Conservation (phyloP, 2,329 filamentous ascomycete species). For the Pseudogymnoascus sp. region DNA sequence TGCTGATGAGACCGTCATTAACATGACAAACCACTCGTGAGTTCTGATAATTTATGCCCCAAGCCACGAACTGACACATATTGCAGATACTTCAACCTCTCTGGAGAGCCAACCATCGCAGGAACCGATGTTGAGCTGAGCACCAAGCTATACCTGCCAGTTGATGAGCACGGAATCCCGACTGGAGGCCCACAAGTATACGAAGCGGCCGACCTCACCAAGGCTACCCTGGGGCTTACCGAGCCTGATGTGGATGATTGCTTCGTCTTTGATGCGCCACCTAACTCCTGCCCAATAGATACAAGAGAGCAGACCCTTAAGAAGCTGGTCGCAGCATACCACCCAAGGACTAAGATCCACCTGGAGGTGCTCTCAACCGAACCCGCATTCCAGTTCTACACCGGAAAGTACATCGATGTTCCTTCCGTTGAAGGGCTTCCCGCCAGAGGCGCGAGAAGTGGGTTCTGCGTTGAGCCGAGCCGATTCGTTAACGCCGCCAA, state of each 20-base stretch:
- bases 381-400: conserved; percentile 96
- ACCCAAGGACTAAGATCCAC: conserved; percentile 66
- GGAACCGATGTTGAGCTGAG: conserved; percentile 52
- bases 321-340: conserved; percentile 62
- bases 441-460: conserved; percentile 59
- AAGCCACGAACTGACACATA: conserved; percentile 9
- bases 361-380: conserved; percentile 87
- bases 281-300: conserved; percentile 38
- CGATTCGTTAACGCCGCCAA: conserved; percentile 87
- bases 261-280: conserved; percentile 56
- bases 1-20: conserved; percentile 82
- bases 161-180: conserved; percentile 68
- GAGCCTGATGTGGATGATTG: conserved; percentile 80
- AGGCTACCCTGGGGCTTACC: conserved; percentile 61
- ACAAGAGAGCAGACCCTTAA: conserved; percentile 49
- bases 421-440: conserved; percentile 52
- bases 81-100: conserved; percentile 56
- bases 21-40: conserved; percentile 92
- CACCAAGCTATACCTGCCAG: conserved; percentile 60
- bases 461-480: conserved; percentile 88
- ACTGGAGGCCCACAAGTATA: conserved; percentile 57
- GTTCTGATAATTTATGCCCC: conserved; percentile 23
- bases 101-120: conserved; percentile 46
- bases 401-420: conserved; percentile 75
- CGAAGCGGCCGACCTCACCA: conserved; percentile 51